phyloP scores from a whole-genome alignment of 495 filamentous ascomycete species.

The Lophiostoma macrostomum region DNA sequence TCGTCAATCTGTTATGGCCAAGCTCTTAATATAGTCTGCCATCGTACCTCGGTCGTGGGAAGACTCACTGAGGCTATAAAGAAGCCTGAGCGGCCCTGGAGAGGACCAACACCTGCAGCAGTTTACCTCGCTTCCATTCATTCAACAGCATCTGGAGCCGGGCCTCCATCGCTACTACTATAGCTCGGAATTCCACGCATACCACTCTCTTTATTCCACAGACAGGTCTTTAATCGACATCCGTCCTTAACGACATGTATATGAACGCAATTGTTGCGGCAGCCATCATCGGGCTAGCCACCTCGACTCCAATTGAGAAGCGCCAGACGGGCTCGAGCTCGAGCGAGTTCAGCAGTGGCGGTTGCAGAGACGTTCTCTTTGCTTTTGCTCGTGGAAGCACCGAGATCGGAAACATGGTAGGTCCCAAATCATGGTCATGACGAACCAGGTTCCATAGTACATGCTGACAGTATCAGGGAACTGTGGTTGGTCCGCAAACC shows the following conservation, averaged over 20 bases:
- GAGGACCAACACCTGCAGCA: neutral
- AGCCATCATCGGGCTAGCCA: slow-evolving; percentile 8
- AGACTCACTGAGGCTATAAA: slow-evolving; percentile 2
- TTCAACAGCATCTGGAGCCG: slow-evolving; percentile 2
- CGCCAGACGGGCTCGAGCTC: slow-evolving; percentile 34
- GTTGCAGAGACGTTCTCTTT: slow-evolving; percentile 50
- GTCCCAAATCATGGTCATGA: slow-evolving; percentile 1
- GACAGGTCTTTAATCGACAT: neutral
- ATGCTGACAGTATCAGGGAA: slow-evolving; percentile 35
- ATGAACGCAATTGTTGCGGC: slow-evolving; percentile 11
- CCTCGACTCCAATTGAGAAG: slow-evolving; percentile 10
- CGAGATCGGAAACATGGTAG: slow-evolving; percentile 54
- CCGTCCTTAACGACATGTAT: too few species aligned
- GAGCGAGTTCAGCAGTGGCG: slow-evolving; percentile 46
- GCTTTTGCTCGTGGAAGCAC: slow-evolving; percentile 53
- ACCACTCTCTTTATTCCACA: neutral
- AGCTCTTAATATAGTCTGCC: neutral
- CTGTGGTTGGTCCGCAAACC: slow-evolving; percentile 44
- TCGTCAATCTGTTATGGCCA: too few species aligned
- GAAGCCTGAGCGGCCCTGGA: neutral
- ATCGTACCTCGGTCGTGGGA: neutral
- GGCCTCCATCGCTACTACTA: neutral
- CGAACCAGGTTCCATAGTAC: slow-evolving; percentile 6
- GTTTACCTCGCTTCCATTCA: neutral
- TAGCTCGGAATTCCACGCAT: too few species aligned